Evolutionary conservation across 768 basidiomycete genomes (phyloP).

Genomic region (Tephrocybe sp.): DNA sequence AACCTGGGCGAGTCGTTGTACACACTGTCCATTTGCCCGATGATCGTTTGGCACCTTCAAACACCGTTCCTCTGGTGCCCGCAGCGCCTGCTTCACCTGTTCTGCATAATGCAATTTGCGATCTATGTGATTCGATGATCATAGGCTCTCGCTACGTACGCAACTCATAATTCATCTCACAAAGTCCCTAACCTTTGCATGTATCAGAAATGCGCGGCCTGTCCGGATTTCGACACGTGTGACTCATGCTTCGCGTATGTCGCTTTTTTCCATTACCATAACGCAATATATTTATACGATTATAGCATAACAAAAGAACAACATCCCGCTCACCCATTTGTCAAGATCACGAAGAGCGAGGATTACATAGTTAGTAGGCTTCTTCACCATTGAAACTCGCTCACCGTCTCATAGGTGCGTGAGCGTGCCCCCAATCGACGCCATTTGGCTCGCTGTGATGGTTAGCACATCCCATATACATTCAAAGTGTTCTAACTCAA

Average conservation of each 20-base stretch:
- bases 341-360: slow-evolving; percentile 51
- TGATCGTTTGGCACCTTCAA: slow-evolving; percentile 24
- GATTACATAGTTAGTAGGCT: slow-evolving; percentile 56
- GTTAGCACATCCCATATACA: slow-evolving; percentile 24
- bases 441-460: slow-evolving; percentile 66
- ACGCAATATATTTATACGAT: slow-evolving; percentile 1
- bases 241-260: slow-evolving; percentile 61
- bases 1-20: slow-evolving; percentile 64
- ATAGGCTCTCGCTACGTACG: slow-evolving; percentile 73
- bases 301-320: slow-evolving; percentile 65
- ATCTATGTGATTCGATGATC: slow-evolving; percentile 75
- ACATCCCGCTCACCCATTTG: slow-evolving; percentile 77
- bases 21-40: slow-evolving; percentile 55
- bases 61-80: slow-evolving; percentile 7
- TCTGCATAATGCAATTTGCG: slow-evolving; percentile 69
- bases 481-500: not conserved
- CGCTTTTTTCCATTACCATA: not conserved
- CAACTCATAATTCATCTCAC: not conserved
- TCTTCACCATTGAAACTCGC: not conserved
- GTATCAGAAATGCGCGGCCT: slow-evolving; percentile 69
- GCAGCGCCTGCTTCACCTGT: slow-evolving; percentile 22
- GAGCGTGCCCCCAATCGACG: slow-evolving; percentile 14
- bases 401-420: slow-evolving; percentile 21
- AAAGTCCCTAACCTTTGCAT: not conserved
- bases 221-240: slow-evolving; percentile 88